A percentile compares a stretch with the other conserved stretches of the same genome.
These are phyloP conservation scores for Fusarium sororula DNA, from an alignment of 2,329 filamentous ascomycete genomes.

Conservation along the genomic window DNA sequence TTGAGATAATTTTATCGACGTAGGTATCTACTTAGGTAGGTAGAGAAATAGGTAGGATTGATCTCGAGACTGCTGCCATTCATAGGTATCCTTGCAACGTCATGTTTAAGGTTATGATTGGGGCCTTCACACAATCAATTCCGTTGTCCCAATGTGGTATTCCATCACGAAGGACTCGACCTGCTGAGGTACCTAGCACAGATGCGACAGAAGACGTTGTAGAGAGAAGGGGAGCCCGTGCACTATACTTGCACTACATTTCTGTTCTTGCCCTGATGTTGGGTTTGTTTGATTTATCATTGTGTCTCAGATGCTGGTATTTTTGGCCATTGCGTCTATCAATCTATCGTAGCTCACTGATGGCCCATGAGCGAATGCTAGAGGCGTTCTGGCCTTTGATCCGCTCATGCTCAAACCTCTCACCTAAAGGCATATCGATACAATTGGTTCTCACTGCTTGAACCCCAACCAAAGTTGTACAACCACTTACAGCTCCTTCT, in stretches of 20 bases:
- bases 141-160: neutral
- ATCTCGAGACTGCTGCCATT: neutral
- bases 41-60: neutral
- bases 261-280: neutral
- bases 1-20: neutral
- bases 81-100: neutral
- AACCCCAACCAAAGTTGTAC: neutral
- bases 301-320: neutral
- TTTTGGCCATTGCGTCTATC: neutral
- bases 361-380: neutral
- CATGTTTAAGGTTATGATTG: constrained; percentile 2
- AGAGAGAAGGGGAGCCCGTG: neutral
- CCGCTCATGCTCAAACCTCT: neutral
- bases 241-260: neutral
- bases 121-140: neutral
- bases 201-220: constrained; percentile 1
- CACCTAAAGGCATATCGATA: too few relatives aligned
- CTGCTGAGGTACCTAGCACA: constrained; percentile 4
- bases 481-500: neutral
- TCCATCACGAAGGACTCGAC: neutral
- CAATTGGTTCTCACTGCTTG: neutral
- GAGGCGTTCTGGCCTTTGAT: neutral
- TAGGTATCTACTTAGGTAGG: neutral
- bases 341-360: neutral
- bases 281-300: neutral